phyloP scores from a whole-genome alignment of 768 basidiomycete species.

The Postia placenta region DNA sequence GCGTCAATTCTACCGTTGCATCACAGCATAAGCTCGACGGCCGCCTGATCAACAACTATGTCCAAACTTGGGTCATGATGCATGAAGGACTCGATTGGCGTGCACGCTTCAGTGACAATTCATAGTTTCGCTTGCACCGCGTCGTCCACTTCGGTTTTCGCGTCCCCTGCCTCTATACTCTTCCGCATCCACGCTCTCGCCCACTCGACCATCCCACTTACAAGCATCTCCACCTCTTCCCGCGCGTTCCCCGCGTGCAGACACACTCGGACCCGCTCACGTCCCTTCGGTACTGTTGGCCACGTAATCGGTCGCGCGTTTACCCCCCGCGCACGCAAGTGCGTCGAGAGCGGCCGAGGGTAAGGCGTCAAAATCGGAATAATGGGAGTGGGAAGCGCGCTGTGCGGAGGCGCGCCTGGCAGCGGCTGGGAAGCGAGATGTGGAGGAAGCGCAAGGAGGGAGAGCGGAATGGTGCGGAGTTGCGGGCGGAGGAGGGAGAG shows the following conservation, averaged over 20 bases:
- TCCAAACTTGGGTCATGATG: too few species aligned
- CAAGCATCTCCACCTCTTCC: conserved; percentile 55
- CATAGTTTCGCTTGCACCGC: conserved; percentile 15
- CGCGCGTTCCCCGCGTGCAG: conserved; percentile 71
- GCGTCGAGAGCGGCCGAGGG: conserved; percentile 69
- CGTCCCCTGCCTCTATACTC: neutral
- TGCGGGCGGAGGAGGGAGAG: conserved; percentile 24
- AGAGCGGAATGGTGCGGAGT: conserved; percentile 22
- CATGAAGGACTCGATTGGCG: too few species aligned
- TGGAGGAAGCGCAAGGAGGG: conserved; percentile 25
- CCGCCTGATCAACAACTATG: too few species aligned
- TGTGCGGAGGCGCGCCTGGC: conserved; percentile 18
- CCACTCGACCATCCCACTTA: conserved; percentile 20
- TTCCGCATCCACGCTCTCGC: conserved; percentile 11
- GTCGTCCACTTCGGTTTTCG: neutral
- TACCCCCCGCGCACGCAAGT: conserved; percentile 47
- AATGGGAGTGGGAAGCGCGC: conserved; percentile 60
- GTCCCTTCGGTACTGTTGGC: conserved; percentile 87
- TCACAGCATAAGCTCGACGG: too few species aligned
- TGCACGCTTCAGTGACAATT: too few species aligned
- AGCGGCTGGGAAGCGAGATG: conserved; percentile 25
- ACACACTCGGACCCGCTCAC: conserved; percentile 84
- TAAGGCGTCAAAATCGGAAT: conserved; percentile 76
- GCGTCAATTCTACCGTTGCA: too few species aligned
- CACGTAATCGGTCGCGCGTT: conserved; percentile 75